phyloP scores from a whole-genome alignment of 257 asterid species.

The Plantago ovata region DNA sequence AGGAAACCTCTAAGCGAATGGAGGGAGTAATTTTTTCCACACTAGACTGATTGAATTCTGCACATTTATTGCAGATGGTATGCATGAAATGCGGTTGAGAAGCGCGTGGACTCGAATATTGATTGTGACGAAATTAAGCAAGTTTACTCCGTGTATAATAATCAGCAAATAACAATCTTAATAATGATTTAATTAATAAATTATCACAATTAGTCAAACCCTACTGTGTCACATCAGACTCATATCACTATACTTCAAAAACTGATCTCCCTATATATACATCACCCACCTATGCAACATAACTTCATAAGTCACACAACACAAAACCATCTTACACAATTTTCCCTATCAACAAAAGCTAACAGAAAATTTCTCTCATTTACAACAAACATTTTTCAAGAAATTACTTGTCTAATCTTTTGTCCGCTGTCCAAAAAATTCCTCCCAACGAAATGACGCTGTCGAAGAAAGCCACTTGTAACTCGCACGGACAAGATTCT shows the following conservation, averaged over 20 bases:
- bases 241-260: not conserved
- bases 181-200: not conserved
- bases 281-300: not conserved
- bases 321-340: not conserved
- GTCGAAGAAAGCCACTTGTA: conserved; percentile 43
- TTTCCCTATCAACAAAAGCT: not conserved
- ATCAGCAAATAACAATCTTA: too few relatives aligned
- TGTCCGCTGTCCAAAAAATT: not conserved
- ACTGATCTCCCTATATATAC: not conserved
- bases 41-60: not conserved
- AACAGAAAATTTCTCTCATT: not conserved
- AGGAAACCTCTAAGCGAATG: too few relatives aligned
- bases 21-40: too few relatives aligned
- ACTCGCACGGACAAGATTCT: conserved; percentile 59
- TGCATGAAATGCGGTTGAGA: not conserved
- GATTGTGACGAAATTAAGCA: not conserved
- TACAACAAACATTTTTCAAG: too few relatives aligned
- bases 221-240: not conserved
- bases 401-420: not conserved
- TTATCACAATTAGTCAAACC: conserved; percentile 3
- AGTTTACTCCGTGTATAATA: not conserved
- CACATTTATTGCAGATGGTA: not conserved
- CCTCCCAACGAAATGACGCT: conserved; percentile 31
- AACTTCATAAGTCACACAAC: not conserved
- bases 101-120: not conserved